A percentile compares a stretch with the other conserved stretches of the same genome.
These are phyloP conservation scores for Ogataea parapolymorpha DNA, from an alignment of 805 yeast species.

Conservation along the genomic window DNA sequence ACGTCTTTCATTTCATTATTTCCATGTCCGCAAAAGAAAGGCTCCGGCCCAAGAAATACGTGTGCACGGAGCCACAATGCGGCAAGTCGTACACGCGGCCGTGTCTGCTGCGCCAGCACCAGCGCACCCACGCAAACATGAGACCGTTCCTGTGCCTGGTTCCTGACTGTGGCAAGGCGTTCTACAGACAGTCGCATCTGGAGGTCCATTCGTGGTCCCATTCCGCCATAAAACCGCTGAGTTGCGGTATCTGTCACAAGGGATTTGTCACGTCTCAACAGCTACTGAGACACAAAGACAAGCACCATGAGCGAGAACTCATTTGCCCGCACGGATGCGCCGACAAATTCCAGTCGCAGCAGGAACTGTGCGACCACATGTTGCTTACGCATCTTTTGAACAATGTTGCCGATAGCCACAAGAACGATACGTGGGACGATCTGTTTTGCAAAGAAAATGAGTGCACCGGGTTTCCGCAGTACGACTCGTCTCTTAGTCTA, in stretches of 20 bases:
- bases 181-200: slow-evolving; percentile 1
- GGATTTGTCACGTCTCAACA: neutral
- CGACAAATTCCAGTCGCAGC: neutral
- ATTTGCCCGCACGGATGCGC: neutral
- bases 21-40: neutral
- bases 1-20: too few species aligned
- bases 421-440: neutral
- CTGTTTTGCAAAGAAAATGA: neutral
- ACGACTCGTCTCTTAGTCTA: neutral
- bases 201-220: neutral
- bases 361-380: neutral
- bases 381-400: neutral
- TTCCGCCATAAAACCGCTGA: neutral
- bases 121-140: neutral
- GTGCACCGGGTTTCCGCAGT: neutral
- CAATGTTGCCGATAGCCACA: neutral
- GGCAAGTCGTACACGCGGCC: slow-evolving; percentile 1
- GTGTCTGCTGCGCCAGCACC: neutral
- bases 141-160: neutral
- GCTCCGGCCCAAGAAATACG: neutral
- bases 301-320: neutral
- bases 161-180: neutral
- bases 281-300: neutral
- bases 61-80: neutral
- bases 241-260: neutral